Base-by-base conservation (phyloP, 345 rosid genomes). In the Odontarrhena argentea region DNA sequence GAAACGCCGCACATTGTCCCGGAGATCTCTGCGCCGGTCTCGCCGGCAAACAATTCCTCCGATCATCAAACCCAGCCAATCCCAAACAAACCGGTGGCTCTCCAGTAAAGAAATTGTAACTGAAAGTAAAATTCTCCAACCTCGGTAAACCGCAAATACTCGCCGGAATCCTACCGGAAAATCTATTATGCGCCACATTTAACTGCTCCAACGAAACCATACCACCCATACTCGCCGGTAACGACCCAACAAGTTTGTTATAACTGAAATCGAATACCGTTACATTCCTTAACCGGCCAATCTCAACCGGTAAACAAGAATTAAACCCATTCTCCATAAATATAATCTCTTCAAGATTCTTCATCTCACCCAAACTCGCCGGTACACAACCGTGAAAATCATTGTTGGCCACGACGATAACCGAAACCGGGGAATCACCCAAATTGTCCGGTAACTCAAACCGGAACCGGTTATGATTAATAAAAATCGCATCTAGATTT, bases 351-450 rank as follows among this genome's bases (percentile, higher is more conserved):
- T 89, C 80, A 24, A 89, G 70, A 11, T 83, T 84, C 9, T 81
- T 64, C 96, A 89, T 89, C 78, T 85, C 88, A 2, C 85, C 93
- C 5, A 89, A 70, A 64, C 96, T 84, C 11, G 94, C 57, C 32
- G 91, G 96, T 2, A 89, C 79, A 38, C 96, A 89, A n/a, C 96
- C 96, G 13, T 82, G 86, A 67, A 89, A 85, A 2, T 80, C 80
- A 77, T 89, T 89, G 61, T 85, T 77, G 28, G 94, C 91, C 26
- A 89, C 69, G 9, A 85, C 96, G 38, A 89, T 85, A 26, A 89
- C 96, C 0, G 96, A 89, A 47, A 87, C 94, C 11, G 91, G 93
- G 4, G 91, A 89, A 81, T 87, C 88, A 1, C 93, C 94, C 9
- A 89, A 70, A 24, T 87, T 89, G 74, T 83, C 89, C 2, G 96